Percentiles rank a stretch among this genome's conserved stretches.
Conservation (phyloP, 495 filamentous ascomycete genomes). For the Hypoxylon rickii region DNA sequence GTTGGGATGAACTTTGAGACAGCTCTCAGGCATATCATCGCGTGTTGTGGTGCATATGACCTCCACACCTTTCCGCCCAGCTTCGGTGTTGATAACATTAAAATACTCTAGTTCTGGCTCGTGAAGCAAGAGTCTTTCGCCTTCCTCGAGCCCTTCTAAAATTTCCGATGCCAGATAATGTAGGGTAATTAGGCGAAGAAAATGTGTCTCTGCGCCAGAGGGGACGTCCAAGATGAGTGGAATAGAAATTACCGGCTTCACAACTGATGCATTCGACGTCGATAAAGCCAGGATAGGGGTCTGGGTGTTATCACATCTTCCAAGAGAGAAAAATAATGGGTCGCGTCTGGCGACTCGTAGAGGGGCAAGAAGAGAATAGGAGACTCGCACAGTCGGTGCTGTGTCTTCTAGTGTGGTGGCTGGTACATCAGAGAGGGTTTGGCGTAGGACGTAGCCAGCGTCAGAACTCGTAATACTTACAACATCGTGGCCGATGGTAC, state of each 20-base stretch:
- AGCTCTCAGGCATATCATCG: not conserved
- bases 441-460: not conserved
- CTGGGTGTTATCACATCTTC: not conserved
- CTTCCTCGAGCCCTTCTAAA: not conserved
- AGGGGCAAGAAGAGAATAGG: not conserved
- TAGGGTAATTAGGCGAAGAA: not conserved
- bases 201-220: not conserved
- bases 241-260: not conserved
- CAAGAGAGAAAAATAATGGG: slow-evolving; percentile 7
- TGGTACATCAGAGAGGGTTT: not conserved
- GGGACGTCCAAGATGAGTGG: not conserved
- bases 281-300: not conserved
- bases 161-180: not conserved
- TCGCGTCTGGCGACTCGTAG: not conserved
- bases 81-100: not conserved
- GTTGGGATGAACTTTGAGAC: not conserved
- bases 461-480: not conserved
- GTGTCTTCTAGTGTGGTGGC: not conserved
- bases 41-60: not conserved
- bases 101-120: not conserved
- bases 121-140: not conserved
- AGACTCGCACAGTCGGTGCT: not conserved
- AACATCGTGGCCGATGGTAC: not conserved
- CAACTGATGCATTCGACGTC: not conserved
- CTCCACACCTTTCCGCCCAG: not conserved